phyloP scores from a whole-genome alignment of 2,329 filamentous ascomycete species.

The Venturia pyrina region DNA sequence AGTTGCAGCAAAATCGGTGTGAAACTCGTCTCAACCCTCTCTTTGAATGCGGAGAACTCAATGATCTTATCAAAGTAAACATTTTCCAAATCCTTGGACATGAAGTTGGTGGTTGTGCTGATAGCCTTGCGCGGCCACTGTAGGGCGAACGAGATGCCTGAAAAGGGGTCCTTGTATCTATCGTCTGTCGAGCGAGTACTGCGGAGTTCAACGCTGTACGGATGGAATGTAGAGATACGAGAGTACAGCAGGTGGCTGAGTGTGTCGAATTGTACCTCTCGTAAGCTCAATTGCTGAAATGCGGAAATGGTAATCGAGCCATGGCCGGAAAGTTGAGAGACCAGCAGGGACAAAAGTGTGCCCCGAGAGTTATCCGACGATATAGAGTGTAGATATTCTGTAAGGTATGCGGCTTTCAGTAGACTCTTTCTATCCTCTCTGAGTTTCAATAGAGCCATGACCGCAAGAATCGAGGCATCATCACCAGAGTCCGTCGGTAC shows the following conservation, averaged over 20 bases:
- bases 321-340: conserved; percentile 4
- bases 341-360: neutral
- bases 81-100: conserved; percentile 9
- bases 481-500: neutral
- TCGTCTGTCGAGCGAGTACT: conserved; percentile 2
- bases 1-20: conserved; percentile 5
- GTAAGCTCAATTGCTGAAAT: conserved; percentile 1
- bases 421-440: neutral
- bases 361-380: conserved; percentile 8
- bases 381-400: conserved; percentile 3
- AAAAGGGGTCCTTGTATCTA: conserved; percentile 1
- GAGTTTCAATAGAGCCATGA: conserved; percentile 9
- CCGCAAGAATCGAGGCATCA: conserved; percentile 11
- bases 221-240: conserved; percentile 12
- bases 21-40: conserved; percentile 6
- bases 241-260: conserved; percentile 10
- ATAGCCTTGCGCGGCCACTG: neutral
- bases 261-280: conserved; percentile 13
- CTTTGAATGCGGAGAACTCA: conserved; percentile 10
- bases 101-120: neutral
- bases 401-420: conserved; percentile 5
- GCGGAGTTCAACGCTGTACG: neutral
- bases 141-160: conserved; percentile 1
- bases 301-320: conserved; percentile 7
- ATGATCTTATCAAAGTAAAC: conserved; percentile 12